phyloP scores from a whole-genome alignment of 805 yeast genomes.

The Kuraishia cidri region DNA sequence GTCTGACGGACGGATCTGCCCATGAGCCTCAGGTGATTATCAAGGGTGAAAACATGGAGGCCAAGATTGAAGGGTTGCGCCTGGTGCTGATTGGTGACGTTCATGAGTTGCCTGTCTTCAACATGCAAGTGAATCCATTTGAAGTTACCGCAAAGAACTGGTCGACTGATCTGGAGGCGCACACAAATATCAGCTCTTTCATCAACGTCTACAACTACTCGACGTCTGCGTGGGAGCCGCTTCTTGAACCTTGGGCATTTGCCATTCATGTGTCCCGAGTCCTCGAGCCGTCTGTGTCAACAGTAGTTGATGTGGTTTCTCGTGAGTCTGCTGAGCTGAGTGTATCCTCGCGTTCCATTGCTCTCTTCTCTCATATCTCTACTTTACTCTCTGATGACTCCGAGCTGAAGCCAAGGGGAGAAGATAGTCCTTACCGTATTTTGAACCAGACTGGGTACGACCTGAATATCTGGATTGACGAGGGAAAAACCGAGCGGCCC shows the following conservation, averaged over 20 bases:
- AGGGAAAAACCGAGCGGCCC: slow-evolving; percentile 13
- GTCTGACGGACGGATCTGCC: slow-evolving; percentile 9
- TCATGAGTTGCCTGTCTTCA: slow-evolving; percentile 83
- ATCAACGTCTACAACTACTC: slow-evolving; percentile 82
- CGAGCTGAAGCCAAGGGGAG: slow-evolving; percentile 58
- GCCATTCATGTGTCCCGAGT: slow-evolving; percentile 57
- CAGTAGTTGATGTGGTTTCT: slow-evolving; percentile 65
- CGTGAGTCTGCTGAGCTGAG: slow-evolving; percentile 72
- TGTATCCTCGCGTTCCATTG: slow-evolving; percentile 73
- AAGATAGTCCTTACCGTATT: slow-evolving; percentile 74
- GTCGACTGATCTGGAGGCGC: slow-evolving; percentile 76
- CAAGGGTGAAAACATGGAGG: slow-evolving; percentile 59
- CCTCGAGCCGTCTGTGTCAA: slow-evolving; percentile 31
- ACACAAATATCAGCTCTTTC: slow-evolving; percentile 51
- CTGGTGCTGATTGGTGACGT: slow-evolving; percentile 83
- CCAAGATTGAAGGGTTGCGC: slow-evolving; percentile 67
- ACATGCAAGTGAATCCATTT: slow-evolving; percentile 66
- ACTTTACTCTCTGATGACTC: slow-evolving; percentile 44
- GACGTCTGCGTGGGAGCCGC: slow-evolving; percentile 91
- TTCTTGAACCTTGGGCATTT: slow-evolving; percentile 82
- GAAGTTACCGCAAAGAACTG: slow-evolving; percentile 65
- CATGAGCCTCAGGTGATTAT: slow-evolving; percentile 32
- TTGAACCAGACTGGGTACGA: slow-evolving; percentile 80
- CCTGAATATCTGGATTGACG: slow-evolving; percentile 75
- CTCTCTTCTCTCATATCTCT: slow-evolving; percentile 62